Evolutionary conservation across 2,329 filamentous ascomycete genomes (phyloP).

Genomic region (Claviceps arundinis): DNA sequence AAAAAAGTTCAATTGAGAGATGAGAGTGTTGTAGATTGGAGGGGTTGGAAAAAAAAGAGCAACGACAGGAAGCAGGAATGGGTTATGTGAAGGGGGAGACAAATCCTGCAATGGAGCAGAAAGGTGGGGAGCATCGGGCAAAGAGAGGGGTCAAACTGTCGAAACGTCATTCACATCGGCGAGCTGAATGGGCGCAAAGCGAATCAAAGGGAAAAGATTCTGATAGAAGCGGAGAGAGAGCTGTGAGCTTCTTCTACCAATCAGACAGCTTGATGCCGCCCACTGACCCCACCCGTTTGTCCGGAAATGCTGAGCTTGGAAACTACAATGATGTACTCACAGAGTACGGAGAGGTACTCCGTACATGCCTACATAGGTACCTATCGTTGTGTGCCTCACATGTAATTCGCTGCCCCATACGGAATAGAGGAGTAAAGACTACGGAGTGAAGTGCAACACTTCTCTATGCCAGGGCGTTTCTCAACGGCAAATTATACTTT

Average conservation of each 20-base stretch:
- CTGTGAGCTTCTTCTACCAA: conserved; percentile 2
- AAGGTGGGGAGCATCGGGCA: not conserved
- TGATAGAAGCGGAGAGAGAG: not conserved
- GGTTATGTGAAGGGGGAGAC: not conserved
- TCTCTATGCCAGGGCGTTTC: no score
- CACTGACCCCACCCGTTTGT: not conserved
- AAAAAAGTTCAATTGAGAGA: not conserved
- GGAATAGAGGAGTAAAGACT: no score
- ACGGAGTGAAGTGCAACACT: no score
- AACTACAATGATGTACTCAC: no score
- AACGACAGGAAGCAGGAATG: not conserved
- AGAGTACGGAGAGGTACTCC: no score
- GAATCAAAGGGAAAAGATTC: not conserved
- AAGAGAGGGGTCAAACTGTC: conserved; percentile 4
- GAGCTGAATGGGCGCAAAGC: not conserved
- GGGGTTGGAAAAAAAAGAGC: not conserved
- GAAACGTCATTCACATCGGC: conserved; percentile 6
- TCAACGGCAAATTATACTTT: no score
- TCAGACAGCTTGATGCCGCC: not conserved
- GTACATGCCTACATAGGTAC: no score
- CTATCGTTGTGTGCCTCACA: no score
- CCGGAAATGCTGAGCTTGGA: not conserved
- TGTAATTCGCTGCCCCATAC: no score
- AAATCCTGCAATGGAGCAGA: not conserved
- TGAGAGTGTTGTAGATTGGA: not conserved